Evolutionary conservation across 345 rosid species (phyloP).

Genomic region (Salix caprea): DNA sequence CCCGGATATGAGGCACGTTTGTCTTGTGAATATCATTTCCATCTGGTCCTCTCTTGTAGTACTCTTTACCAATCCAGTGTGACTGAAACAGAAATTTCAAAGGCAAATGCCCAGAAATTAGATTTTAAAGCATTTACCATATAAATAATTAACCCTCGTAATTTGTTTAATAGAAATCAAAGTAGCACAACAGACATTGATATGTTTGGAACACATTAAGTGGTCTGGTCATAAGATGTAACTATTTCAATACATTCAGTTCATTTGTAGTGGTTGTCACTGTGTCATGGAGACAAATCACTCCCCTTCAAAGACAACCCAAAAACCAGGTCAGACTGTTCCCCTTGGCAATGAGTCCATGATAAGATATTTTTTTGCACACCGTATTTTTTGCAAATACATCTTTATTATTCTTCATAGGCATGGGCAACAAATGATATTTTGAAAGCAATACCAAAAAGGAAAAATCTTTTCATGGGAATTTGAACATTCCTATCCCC

Average conservation of each 20-base stretch:
- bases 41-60: slow-evolving; percentile 91
- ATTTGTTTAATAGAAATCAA: no score
- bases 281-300: not conserved
- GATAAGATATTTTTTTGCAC: not conserved
- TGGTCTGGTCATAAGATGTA: not conserved
- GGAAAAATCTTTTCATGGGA: not conserved
- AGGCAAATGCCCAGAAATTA: not conserved
- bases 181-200: not conserved
- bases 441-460: not conserved
- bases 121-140: not conserved
- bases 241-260: not conserved
- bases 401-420: not conserved
- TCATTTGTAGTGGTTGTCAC: not conserved
- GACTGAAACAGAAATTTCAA: slow-evolving; percentile 46
- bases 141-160: not conserved
- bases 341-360: not conserved
- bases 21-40: slow-evolving; percentile 93
- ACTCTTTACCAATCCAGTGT: slow-evolving; percentile 89
- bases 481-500: not conserved
- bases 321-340: not conserved
- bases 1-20: slow-evolving; percentile 93
- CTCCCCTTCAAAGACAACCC: not conserved
- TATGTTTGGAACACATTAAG: no score
- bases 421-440: not conserved
- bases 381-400: not conserved